Evolutionary conservation across 768 basidiomycete genomes (phyloP).

Genomic region (Collybiopsis confluens): DNA sequence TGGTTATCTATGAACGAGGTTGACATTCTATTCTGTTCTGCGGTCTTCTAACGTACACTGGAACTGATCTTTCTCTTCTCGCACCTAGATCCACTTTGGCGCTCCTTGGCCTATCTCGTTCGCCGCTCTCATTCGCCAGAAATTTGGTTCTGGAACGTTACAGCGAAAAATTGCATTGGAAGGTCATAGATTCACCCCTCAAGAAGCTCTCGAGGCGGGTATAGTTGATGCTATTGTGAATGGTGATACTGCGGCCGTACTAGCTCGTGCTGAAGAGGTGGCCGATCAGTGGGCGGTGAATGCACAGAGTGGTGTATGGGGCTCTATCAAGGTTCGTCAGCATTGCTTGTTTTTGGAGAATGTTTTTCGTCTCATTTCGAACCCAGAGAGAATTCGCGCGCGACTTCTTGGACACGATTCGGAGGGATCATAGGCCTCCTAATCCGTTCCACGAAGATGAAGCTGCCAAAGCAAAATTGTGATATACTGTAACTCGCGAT

Average conservation of each 20-base stretch:
- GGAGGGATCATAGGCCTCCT: conserved; percentile 30
- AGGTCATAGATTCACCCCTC: conserved; percentile 72
- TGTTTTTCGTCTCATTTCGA: background rate
- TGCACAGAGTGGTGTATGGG: conserved; percentile 64
- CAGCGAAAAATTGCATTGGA: conserved; percentile 76
- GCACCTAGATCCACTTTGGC: conserved; percentile 76
- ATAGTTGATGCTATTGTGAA: conserved; percentile 68
- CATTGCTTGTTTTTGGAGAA: background rate
- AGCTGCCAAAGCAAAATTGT: conserved; percentile 45
- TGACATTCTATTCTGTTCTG: conserved; percentile 7
- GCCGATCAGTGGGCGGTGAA: conserved; percentile 49
- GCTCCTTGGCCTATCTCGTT: conserved; percentile 77
- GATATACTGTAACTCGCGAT: too few species aligned
- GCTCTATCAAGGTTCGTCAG: conserved; percentile 57
- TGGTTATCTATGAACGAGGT: conserved; percentile 96
- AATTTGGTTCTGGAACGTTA: conserved; percentile 53
- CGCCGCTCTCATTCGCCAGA: conserved; percentile 56
- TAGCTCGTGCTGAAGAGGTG: conserved; percentile 61
- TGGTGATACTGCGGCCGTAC: conserved; percentile 54
- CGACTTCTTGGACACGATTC: conserved; percentile 43
- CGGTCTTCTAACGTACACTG: background rate
- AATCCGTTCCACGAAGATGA: conserved; percentile 42
- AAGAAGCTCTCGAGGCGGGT: conserved; percentile 62
- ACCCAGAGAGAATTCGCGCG: conserved; percentile 46
- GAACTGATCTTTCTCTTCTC: background rate